phyloP scores from a whole-genome alignment of 2,329 filamentous ascomycete genomes.

The Sporothrix pseudoabietina region DNA sequence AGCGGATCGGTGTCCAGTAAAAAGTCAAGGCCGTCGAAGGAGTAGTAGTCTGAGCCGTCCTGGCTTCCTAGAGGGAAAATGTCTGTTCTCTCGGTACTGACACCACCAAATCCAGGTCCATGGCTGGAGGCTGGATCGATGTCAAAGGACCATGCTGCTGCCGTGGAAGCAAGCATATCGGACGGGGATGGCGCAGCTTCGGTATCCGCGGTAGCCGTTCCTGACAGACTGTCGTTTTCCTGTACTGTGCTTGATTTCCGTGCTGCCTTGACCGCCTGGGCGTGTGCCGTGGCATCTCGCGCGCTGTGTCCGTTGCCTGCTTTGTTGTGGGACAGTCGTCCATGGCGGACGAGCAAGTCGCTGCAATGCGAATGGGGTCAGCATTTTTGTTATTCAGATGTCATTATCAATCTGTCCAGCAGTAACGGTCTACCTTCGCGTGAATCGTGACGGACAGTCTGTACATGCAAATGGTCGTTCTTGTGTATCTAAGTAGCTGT shows the following conservation, averaged over 20 bases:
- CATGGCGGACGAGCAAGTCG: slow-evolving; percentile 13
- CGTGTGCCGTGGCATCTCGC: not conserved
- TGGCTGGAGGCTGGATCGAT: not conserved
- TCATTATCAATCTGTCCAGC: no score
- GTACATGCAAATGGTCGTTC: slow-evolving; percentile 7
- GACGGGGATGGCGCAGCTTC: not conserved
- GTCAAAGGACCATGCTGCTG: not conserved
- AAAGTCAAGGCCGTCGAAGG: slow-evolving; percentile 3
- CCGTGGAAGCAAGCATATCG: not conserved
- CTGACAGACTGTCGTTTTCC: not conserved
- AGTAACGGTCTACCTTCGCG: not conserved
- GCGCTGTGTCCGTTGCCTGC: not conserved
- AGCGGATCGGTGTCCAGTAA: not conserved
- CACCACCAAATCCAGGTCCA: not conserved
- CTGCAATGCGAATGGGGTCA: not conserved
- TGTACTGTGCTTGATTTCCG: not conserved
- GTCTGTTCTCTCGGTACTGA: not conserved
- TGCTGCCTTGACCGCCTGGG: not conserved
- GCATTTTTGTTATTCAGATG: not conserved
- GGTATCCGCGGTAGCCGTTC: not conserved
- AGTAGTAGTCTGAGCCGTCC: slow-evolving; percentile 5
- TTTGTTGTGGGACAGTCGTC: slow-evolving; percentile 15
- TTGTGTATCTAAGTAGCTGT: slow-evolving; percentile 2
- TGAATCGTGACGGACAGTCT: not conserved
- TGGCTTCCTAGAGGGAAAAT: not conserved